Base-by-base conservation (phyloP, 106 monocot genomes). In the Allium sativum region DNA sequence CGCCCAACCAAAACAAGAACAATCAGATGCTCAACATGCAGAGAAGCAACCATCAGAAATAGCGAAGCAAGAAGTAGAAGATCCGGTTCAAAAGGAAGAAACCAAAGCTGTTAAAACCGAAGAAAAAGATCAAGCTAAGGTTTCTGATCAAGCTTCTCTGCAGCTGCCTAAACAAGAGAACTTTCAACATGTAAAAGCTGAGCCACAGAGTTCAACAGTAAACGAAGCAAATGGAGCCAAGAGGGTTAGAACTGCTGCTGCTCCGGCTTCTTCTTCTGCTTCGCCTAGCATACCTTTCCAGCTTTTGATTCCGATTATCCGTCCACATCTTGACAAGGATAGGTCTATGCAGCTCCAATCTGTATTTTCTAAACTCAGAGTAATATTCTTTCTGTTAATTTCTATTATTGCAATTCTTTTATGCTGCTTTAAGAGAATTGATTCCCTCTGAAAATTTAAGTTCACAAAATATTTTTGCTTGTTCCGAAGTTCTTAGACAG, bases 261-360 rank as follows among this genome's bases (percentile, higher is more conserved):
- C 31, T 31, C 31, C 31, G 5, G 2, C 31, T 31, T 31, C 31
- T 31, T 31, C 31, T 31, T 31, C 31, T 31, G 55, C 52, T 45
- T 48, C 65, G 16, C 55, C 73, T 60, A 65, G 78, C 41, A 81
- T 87, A 76, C 81, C 83, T 63, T 84, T 92, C 66, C 78, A 81
- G 48, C 72, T 80, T 66, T 67, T 84, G 71, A 81, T 87, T 69
- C 87, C 86, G 69, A 77, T 92, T 21, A 64, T 84, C 55, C 84
- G 74, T 11, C 85, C 84, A 66, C 71, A 82, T 53, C 84, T 90
- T 69, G 90, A 90, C 67, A 90, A 85, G 70, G 90, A 90, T 65
- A 82, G 85, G 69, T 61, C 62, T 31, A 82, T 90, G 90, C 90
- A 85, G 67, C 82, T 90, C 56, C 73, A 82, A 47, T 52, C 81